Evolutionary conservation across 345 rosid genomes (phyloP).

Genomic region (Moringa oleifera): DNA sequence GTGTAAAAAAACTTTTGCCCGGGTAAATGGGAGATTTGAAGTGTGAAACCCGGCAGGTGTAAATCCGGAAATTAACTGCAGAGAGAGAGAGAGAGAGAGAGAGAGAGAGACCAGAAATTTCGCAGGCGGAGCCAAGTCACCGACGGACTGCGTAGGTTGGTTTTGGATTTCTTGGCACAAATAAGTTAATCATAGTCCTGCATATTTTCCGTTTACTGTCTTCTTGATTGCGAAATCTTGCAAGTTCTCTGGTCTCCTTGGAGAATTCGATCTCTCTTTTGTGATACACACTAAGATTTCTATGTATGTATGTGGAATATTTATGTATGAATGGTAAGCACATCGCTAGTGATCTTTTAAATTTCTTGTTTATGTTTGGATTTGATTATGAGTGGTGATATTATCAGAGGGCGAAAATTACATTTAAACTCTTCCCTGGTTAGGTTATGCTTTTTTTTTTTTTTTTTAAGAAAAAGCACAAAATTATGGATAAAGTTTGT

Average conservation of each 20-base stretch:
- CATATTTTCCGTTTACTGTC: background rate
- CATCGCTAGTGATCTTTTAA: background rate
- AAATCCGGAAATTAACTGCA: background rate
- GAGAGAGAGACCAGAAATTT: background rate
- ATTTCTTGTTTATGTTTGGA: background rate
- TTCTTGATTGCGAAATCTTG: background rate
- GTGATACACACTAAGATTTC: too few species aligned
- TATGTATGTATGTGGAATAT: too few species aligned
- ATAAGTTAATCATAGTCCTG: too few species aligned
- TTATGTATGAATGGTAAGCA: too few species aligned
- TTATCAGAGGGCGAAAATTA: background rate
- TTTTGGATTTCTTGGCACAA: background rate
- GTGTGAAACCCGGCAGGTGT: too few species aligned
- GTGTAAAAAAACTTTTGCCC: too few species aligned
- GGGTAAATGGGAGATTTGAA: too few species aligned
- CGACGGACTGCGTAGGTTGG: background rate
- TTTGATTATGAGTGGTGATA: background rate
- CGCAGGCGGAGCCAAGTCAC: background rate
- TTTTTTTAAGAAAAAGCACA: too few species aligned
- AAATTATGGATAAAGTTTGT: too few species aligned
- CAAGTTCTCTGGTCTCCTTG: background rate
- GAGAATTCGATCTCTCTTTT: background rate
- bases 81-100: background rate
- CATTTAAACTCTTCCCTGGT: too few species aligned
- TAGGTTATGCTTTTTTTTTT: too few species aligned